Base-by-base conservation (phyloP, 148 eudicot genomes). In the Arctostaphylos glauca region DNA sequence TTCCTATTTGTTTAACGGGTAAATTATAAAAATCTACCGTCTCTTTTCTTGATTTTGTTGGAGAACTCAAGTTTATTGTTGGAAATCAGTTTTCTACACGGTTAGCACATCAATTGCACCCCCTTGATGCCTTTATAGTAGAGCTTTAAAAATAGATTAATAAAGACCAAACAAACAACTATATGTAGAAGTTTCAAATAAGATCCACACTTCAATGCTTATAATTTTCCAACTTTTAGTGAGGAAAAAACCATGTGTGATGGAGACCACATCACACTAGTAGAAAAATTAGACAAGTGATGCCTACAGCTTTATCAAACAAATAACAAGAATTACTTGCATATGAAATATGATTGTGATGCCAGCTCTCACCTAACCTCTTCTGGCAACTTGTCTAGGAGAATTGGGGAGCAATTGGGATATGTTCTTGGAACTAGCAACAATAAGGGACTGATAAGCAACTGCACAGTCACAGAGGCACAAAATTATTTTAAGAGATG, bases 371-470 rank as follows among this genome's bases (percentile, higher is more conserved):
- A 95, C 98, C 98, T 92, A 84, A 88, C 88, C 83, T 89, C 90
- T 76, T 85, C 91, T 21, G 97, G 95, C 81, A 95, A 90, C 86
- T 93, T 91, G 84, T 95, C 97, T 89, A 95, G 74, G 83, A 95
- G 86, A 67, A 92, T 76, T 43, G 97, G 98, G 78, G 94, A 92
- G 82, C 91, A 91, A 86, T 90, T 88, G 74, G 98, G 98, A 88
- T 95, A 95, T 86, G 91, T 92, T 50, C 85, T 88, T 55, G 98
- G 98, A 89, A 95, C 86, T 72, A 95, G 92, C 88, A 95, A 74
- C 79, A 86, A 82, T 72, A 95, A 84, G 78, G 97, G 98, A 86
- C 91, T 93, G 80, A 95, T 89, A 59, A 89, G 92, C 44, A 93
- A 89, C 98, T 95, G 95, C 85, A 90, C n/a, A 84, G 9, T 52